These are phyloP conservation scores for Karstenula rhodostoma DNA, from an alignment of 2,329 filamentous ascomycete genomes.

Conservation along the genomic window DNA sequence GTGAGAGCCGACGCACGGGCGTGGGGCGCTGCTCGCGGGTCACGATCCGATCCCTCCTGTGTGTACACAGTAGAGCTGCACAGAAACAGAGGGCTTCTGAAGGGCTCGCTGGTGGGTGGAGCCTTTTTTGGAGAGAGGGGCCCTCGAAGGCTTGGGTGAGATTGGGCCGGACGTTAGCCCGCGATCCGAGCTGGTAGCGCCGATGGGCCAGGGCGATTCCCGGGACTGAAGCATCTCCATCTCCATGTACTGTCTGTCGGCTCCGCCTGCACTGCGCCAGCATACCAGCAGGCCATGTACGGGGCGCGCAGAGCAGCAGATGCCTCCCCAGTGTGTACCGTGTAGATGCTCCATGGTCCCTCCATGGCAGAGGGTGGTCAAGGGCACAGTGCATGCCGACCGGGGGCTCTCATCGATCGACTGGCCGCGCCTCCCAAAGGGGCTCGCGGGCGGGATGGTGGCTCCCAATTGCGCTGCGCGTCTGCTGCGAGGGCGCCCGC, in stretches of 20 bases:
- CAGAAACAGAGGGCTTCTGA: constrained; percentile 9
- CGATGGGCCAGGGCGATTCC: constrained; percentile 1
- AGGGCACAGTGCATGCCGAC: background rate
- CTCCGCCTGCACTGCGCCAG: no score
- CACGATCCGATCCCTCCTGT: constrained; percentile 9
- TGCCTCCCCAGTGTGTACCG: no score
- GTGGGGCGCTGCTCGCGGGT: constrained; percentile 2
- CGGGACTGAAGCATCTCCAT: background rate
- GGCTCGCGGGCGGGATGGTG: background rate
- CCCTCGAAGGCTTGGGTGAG: background rate
- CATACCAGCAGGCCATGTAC: no score
- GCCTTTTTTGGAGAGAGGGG: no score
- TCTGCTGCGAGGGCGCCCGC: background rate
- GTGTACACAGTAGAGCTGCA: no score
- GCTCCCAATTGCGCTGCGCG: background rate
- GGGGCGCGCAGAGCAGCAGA: no score
- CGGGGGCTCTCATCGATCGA: constrained; percentile 10
- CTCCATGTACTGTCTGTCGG: background rate
- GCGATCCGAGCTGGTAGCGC: constrained; percentile 11
- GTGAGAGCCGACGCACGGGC: background rate
- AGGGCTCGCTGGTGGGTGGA: background rate
- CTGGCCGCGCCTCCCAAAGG: background rate
- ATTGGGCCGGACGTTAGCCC: constrained; percentile 8
- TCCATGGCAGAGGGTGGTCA: background rate
- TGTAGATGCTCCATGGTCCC: no score